These are phyloP conservation scores for Microsporum audouinii DNA, from an alignment of 2,329 filamentous ascomycete genomes.

Conservation along the genomic window DNA sequence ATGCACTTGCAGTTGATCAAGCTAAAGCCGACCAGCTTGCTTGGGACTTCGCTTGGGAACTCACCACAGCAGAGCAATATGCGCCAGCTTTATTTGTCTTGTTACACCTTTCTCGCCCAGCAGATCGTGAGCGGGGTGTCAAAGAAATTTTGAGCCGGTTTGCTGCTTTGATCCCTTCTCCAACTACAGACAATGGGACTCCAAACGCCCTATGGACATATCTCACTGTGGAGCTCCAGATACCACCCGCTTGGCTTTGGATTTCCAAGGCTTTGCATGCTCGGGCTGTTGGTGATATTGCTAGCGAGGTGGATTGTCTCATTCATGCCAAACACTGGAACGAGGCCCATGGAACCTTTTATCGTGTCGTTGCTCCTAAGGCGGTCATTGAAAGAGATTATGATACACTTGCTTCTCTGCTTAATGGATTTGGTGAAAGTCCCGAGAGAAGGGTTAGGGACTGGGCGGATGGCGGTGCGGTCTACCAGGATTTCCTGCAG, in stretches of 20 bases:
- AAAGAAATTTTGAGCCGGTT: conserved; percentile 65
- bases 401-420: conserved; percentile 53
- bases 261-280: conserved; percentile 75
- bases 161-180: conserved; percentile 51
- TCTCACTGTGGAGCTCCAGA: conserved; percentile 53
- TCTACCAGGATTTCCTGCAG: conserved; percentile 57
- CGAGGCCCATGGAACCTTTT: conserved; percentile 76
- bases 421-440: conserved; percentile 56
- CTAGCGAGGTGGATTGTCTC: conserved; percentile 64
- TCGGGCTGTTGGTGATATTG: conserved; percentile 58
- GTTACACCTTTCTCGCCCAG: conserved; percentile 56
- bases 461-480: conserved; percentile 68
- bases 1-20: conserved; percentile 41
- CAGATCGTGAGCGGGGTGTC: conserved; percentile 54
- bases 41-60: conserved; percentile 47
- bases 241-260: conserved; percentile 73
- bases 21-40: conserved; percentile 56
- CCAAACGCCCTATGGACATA: conserved; percentile 42
- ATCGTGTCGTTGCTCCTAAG: conserved; percentile 66
- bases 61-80: conserved; percentile 50
- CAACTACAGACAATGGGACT: conserved; percentile 39
- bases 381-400: conserved; percentile 77
- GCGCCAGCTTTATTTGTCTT: conserved; percentile 64
- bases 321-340: conserved; percentile 63
- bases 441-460: conserved; percentile 52